These are phyloP conservation scores for Tothia fuscella DNA, from an alignment of 2,329 filamentous ascomycete species.

Conservation along the genomic window DNA sequence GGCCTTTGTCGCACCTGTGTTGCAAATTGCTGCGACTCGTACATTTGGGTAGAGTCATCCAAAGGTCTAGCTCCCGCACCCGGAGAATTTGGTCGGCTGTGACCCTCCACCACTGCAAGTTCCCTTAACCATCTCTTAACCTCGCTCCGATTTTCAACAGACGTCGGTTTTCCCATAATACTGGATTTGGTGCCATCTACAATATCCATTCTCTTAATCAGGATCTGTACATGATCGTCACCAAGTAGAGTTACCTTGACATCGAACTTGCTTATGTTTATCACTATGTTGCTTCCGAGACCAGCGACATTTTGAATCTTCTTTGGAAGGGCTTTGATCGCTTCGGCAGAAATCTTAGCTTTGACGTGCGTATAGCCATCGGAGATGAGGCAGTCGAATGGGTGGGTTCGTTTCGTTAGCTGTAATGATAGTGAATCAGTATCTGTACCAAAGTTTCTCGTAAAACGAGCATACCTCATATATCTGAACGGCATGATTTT, in stretches of 20 bases:
- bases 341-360: not conserved
- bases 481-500: not conserved
- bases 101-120: too few species aligned
- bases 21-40: slow-evolving; percentile 4
- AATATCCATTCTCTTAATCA: not conserved
- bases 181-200: slow-evolving; percentile 1
- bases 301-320: not conserved
- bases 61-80: too few species aligned
- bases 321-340: not conserved
- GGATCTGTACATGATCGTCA: slow-evolving; percentile 3
- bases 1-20: slow-evolving; percentile 1
- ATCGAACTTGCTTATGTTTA: slow-evolving; percentile 1
- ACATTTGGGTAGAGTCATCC: too few species aligned
- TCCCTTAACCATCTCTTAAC: too few species aligned
- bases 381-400: slow-evolving; percentile 3
- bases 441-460: too few species aligned
- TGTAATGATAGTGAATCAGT: too few species aligned
- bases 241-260: not conserved
- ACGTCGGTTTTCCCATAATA: not conserved
- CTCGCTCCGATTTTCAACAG: too few species aligned
- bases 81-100: too few species aligned
- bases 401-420: not conserved
- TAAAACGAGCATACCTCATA: slow-evolving; percentile 6
- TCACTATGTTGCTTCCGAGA: not conserved
- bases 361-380: slow-evolving; percentile 1